Base-by-base conservation (phyloP, 1,284 basidiomycete genomes). In the Ganoderma sinense region DNA sequence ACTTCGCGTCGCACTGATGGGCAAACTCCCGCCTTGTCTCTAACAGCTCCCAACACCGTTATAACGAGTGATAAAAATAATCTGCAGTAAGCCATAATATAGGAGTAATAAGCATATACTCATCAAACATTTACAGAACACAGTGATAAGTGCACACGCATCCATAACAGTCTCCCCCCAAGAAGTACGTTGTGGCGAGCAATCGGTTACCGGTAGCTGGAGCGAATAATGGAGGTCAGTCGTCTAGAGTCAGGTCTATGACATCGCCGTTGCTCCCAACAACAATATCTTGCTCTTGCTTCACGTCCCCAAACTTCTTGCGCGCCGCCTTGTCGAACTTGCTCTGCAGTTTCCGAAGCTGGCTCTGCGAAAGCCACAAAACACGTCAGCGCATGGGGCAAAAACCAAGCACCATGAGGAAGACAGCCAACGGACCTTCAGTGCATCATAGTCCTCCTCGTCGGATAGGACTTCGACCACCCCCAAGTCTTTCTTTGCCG, bases 391-490 rank as follows among this genome's bases (percentile, higher is more conserved):
- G 16, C 18, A 1, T 6, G 36, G 11, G n/a, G 10, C 31, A 26
- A 11, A 23, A 18, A 14, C 26, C 45, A 48, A 23, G 45, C 1
- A 51, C 36, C 26, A 39, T 20, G 56, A 51, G 31, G 6, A 18
- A 40, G 33, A 45, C 62, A 51, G 3, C 6, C 16, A 29, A 40
- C 53, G 31, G 13, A 39, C 48, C 64, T 63, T 60, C 4, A 66
- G 41, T 7, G 63, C 40, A 13, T 62, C 29, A 29, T 39, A n/a
- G 39, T 69, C 59, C 16, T 69, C 68, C 0, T 69, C 68, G 51
- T 69, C 68, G 26, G 68, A 69, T 7, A 56, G 16, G 11, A 66
- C 13, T 4, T 63, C 65, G 14, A 66, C 48, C 33, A 66, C 56
- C 26, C 64, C 61, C 29, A 66, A 26, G 33, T 69, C 64, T 20